Evolutionary conservation across 306 rosid genomes (phyloP).

Genomic region (Arachis hypogaea): DNA sequence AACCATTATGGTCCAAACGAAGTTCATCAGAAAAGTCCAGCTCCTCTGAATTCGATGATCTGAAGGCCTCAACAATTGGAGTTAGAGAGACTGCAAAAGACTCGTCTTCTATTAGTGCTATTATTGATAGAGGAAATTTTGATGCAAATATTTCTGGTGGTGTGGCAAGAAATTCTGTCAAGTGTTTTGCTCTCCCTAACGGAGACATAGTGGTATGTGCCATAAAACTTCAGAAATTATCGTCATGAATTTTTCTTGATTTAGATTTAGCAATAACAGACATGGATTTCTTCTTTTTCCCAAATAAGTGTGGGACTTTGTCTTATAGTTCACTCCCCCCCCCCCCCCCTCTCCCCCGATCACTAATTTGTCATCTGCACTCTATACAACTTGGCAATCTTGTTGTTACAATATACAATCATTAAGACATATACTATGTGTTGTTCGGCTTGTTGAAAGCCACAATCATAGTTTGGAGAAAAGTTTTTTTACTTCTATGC

Average conservation of each 20-base stretch:
- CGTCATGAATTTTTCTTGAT: slow-evolving; percentile 28
- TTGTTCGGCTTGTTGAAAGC: too few relatives aligned
- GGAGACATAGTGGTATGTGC: slow-evolving; percentile 97
- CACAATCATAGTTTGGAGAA: too few relatives aligned
- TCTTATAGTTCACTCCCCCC: background rate
- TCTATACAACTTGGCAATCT: background rate
- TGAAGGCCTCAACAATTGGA: slow-evolving; percentile 43
- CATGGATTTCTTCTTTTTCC: background rate
- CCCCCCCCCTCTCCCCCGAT: background rate
- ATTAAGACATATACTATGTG: background rate
- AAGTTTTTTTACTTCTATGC: too few relatives aligned
- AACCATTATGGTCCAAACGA: slow-evolving; percentile 88
- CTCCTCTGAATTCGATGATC: slow-evolving; percentile 51
- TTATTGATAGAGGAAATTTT: slow-evolving; percentile 83
- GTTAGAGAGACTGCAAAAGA: slow-evolving; percentile 50
- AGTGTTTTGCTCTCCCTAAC: slow-evolving; percentile 87
- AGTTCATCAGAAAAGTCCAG: slow-evolving; percentile 49
- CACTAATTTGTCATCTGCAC: slow-evolving; percentile 18
- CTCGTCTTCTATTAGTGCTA: slow-evolving; percentile 57
- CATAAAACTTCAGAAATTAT: slow-evolving; percentile 40
- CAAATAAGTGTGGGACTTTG: slow-evolving; percentile 20
- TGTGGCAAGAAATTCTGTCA: slow-evolving; percentile 78
- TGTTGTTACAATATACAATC: background rate
- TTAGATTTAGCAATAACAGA: slow-evolving; percentile 9
- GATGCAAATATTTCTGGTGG: slow-evolving; percentile 88